Base-by-base conservation (phyloP, 2,329 filamentous ascomycete species). In the Botrytis byssoidea region DNA sequence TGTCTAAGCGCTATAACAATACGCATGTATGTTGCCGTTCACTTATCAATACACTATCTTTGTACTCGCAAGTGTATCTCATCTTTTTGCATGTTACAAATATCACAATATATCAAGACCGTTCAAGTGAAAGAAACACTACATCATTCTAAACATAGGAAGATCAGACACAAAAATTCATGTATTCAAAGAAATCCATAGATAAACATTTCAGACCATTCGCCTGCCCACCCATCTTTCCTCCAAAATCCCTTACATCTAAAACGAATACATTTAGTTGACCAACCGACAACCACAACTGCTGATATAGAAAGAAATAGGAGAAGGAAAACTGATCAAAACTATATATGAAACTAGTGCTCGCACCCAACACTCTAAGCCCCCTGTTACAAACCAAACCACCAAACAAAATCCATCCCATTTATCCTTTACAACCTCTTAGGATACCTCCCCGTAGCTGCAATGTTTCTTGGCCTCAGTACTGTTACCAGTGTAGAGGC, bases 401-500 rank as follows among this genome's bases (percentile, higher is more conserved):
- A 25, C 18, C 4, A 44, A 57, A 59, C 48, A 42, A 22, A 42
- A 42, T 57, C 32, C 10, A 7, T n/a, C 4, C 6, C 48, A n/a
- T 68, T 42, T 20, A 42, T 40, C 35, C 9, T 57, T 25, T 3
- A 69, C 35, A 37, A 69, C 37, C n/a, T 69, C 37, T 48, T 44
- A 32, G 3, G 37, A 40, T 57, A 44, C n/a, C 37, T 42, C 9
- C 35, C 66, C 35, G 66, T 69, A 25, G 66, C 48, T 22, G 48
- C 48, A 16, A 57, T 32, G 0, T 69, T 69, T n/a, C 66, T 69
- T 44, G 48, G 66, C 48, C 66, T 57, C 44, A 69, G 35, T 32
- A 69, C 9, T 32, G 66, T 69, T 32, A 69, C 40, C 66, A 69
- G 40, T 22, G 66, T 57, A n/a, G 66, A 69, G 48, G 48, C n/a